Evolutionary conservation across 139 green algal species (phyloP).

Genomic region (Raphidocelis subcapitata): DNA sequence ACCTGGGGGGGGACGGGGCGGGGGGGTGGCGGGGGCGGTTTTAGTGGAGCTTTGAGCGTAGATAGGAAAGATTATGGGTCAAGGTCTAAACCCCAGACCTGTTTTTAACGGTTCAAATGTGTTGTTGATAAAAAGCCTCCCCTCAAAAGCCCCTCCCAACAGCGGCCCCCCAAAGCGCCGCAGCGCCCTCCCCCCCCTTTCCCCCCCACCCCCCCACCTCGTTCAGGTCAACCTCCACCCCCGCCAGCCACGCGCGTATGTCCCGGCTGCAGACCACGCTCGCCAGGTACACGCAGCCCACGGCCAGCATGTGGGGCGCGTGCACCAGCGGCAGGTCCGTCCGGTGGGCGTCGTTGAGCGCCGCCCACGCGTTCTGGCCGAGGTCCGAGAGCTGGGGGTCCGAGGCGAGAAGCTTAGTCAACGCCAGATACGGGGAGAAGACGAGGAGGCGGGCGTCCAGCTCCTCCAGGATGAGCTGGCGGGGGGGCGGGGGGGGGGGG

Average conservation of each 20-base stretch:
- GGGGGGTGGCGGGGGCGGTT: too few relatives aligned
- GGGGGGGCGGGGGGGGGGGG: neutral
- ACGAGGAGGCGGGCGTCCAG: slow-evolving; percentile 73
- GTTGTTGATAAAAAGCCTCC: neutral
- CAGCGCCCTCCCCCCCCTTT: neutral
- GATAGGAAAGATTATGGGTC: neutral
- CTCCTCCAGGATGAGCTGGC: slow-evolving; percentile 61
- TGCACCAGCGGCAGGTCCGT: slow-evolving; percentile 55
- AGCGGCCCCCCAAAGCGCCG: too few relatives aligned
- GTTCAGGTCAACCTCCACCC: slow-evolving; percentile 30
- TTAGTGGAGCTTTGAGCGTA: neutral
- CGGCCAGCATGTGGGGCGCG: slow-evolving; percentile 66
- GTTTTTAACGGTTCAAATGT: neutral
- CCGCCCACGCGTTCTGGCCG: slow-evolving; percentile 48
- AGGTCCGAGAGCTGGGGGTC: slow-evolving; percentile 36
- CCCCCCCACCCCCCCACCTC: slow-evolving; percentile 16
- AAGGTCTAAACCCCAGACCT: neutral
- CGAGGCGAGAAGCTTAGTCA: slow-evolving; percentile 25
- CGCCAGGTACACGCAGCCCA: slow-evolving; percentile 60
- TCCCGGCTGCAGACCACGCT: slow-evolving; percentile 34
- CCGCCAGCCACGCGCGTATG: slow-evolving; percentile 38
- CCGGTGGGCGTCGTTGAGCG: slow-evolving; percentile 67
- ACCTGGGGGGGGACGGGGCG: slow-evolving; percentile 2
- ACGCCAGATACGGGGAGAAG: slow-evolving; percentile 62
- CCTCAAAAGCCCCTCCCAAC: neutral